Evolutionary conservation across 164 flowering plant genomes (phyloP).

Genomic region (Chimonanthus praecox): DNA sequence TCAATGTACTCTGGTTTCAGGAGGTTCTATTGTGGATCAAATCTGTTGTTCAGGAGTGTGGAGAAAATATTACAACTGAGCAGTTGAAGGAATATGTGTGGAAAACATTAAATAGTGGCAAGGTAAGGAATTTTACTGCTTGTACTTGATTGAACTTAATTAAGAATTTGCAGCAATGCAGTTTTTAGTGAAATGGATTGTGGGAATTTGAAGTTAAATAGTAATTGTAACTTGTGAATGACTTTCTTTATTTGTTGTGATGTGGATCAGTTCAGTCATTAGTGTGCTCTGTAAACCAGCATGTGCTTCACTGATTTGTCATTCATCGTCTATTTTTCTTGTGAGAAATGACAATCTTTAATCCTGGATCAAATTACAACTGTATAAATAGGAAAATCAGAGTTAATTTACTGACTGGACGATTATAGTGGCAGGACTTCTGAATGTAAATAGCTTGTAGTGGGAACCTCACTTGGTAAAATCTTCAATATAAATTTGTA

Average conservation of each 20-base stretch:
- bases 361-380: too few relatives aligned
- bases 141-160: slow-evolving; percentile 2
- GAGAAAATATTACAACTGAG: slow-evolving; percentile 73
- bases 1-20: slow-evolving; percentile 31
- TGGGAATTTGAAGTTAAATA: not conserved
- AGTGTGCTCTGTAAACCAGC: too few relatives aligned
- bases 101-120: slow-evolving; percentile 94
- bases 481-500: too few relatives aligned
- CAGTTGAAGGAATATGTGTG: slow-evolving; percentile 82
- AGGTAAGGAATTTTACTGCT: slow-evolving; percentile 43
- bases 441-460: too few relatives aligned
- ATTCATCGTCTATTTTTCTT: too few relatives aligned
- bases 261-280: too few relatives aligned
- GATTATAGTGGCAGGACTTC: too few relatives aligned
- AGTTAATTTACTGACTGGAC: too few relatives aligned
- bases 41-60: slow-evolving; percentile 84
- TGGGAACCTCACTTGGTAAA: too few relatives aligned
- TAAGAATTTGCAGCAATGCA: not conserved
- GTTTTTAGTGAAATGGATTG: slow-evolving; percentile 4
- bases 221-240: not conserved
- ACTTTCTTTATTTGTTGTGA: not conserved
- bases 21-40: slow-evolving; percentile 96
- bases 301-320: too few relatives aligned
- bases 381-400: too few relatives aligned
- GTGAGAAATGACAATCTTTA: too few relatives aligned